phyloP scores from a whole-genome alignment of 2,329 filamentous ascomycete species.

The Nemania serpens region DNA sequence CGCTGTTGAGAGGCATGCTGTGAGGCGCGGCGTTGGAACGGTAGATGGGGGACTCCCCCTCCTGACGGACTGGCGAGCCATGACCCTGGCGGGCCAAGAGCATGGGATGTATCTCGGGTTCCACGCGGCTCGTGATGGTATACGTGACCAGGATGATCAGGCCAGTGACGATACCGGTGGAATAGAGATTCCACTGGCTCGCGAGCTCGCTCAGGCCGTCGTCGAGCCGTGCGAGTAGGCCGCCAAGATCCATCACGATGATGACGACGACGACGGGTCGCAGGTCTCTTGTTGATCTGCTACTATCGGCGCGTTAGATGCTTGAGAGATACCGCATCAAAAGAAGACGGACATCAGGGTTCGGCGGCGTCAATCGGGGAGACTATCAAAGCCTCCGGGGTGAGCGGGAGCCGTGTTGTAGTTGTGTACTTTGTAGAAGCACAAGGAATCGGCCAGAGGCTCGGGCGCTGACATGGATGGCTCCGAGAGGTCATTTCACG shows the following conservation, averaged over 20 bases:
- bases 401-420: too few relatives aligned
- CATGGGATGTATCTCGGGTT: constrained; percentile 91
- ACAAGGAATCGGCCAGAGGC: constrained; percentile 10
- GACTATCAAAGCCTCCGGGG: constrained; percentile 1
- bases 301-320: background rate
- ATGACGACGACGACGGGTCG: background rate
- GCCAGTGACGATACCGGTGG: constrained; percentile 70
- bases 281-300: constrained; percentile 10
- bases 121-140: constrained; percentile 70
- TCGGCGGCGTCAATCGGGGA: background rate
- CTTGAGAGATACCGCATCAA: background rate
- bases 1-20: constrained; percentile 77
- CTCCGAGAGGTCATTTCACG: too few relatives aligned
- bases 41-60: constrained; percentile 84
- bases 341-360: background rate
- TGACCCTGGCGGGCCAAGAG: constrained; percentile 84
- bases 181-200: constrained; percentile 81
- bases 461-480: constrained; percentile 21
- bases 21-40: constrained; percentile 84
- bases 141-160: constrained; percentile 72
- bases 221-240: constrained; percentile 71
- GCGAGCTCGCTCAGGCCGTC: constrained; percentile 70
- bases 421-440: constrained; percentile 4
- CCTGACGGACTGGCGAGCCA: constrained; percentile 77
- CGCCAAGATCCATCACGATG: constrained; percentile 49